Evolutionary conservation across 2,329 filamentous ascomycete genomes (phyloP).

Genomic region (Scleromitrula shiraiana): DNA sequence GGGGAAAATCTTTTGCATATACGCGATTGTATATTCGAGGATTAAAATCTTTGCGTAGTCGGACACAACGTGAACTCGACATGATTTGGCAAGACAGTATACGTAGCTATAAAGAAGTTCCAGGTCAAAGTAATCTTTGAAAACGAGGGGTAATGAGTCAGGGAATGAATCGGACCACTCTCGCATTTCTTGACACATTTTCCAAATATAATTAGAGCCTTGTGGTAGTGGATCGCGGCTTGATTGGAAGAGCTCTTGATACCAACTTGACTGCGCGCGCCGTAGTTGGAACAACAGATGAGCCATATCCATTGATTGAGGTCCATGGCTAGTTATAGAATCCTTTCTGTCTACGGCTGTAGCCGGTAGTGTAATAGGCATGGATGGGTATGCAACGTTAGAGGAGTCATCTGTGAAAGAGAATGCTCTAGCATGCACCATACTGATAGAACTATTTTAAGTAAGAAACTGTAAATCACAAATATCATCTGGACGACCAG

Average conservation of each 20-base stretch:
- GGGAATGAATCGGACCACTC: slow-evolving; percentile 78
- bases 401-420: slow-evolving; percentile 89
- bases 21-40: slow-evolving; percentile 80
- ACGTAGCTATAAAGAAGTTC: slow-evolving; percentile 88
- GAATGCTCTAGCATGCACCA: slow-evolving; percentile 80
- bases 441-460: slow-evolving; percentile 64
- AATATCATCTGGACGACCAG: not conserved
- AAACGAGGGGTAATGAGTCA: slow-evolving; percentile 51
- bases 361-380: slow-evolving; percentile 25
- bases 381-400: slow-evolving; percentile 67
- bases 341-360: slow-evolving; percentile 25
- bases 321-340: slow-evolving; percentile 38
- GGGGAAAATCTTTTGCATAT: slow-evolving; percentile 65
- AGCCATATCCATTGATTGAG: slow-evolving; percentile 57
- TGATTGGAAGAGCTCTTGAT: slow-evolving; percentile 79
- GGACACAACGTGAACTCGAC: slow-evolving; percentile 61
- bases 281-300: slow-evolving; percentile 74
- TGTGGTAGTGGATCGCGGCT: slow-evolving; percentile 61
- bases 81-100: slow-evolving; percentile 77
- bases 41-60: slow-evolving; percentile 73
- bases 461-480: slow-evolving; percentile 11
- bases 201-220: slow-evolving; percentile 65
- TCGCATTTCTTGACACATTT: slow-evolving; percentile 66
- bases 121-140: slow-evolving; percentile 73
- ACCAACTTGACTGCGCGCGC: slow-evolving; percentile 81